Conservation (phyloP, 129 eudicot species). For the Saussurea involucrata region DNA sequence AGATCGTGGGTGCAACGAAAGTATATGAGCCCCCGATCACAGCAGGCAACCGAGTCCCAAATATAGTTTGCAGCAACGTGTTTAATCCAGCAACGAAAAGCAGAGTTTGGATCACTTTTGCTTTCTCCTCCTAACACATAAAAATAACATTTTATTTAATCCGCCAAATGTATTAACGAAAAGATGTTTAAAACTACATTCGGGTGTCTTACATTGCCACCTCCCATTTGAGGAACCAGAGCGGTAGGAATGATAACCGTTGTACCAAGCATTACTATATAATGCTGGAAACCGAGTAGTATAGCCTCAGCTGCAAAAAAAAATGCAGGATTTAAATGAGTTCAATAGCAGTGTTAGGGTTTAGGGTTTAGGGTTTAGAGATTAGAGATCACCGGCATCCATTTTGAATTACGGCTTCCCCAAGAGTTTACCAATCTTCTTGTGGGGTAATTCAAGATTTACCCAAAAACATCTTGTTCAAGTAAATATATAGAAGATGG, state of each 20-base stretch:
- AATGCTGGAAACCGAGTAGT: conserved; percentile 72
- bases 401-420: no score
- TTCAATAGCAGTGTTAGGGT: neutral
- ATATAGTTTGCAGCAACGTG: conserved; percentile 58
- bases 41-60: conserved; percentile 71
- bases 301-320: conserved; percentile 65
- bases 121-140: conserved; percentile 58
- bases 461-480: neutral
- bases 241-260: conserved; percentile 68
- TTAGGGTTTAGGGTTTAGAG: neutral
- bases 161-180: neutral
- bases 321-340: neutral
- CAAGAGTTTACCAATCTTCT: neutral
- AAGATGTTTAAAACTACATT: neutral
- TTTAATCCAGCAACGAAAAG: conserved; percentile 75
- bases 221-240: conserved; percentile 86
- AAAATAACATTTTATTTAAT: neutral
- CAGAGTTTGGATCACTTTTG: conserved; percentile 69
- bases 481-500: neutral
- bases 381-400: neutral
- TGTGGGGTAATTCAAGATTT: neutral
- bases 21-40: conserved; percentile 76
- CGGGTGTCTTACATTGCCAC: conserved; percentile 52
- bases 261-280: conserved; percentile 70
- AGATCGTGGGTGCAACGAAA: conserved; percentile 68